Percentiles rank a stretch among this genome's conserved stretches.
Evolutionary conservation across 306 rosid genomes (phyloP).

Genomic region (Sphenostylis stenocarpa): DNA sequence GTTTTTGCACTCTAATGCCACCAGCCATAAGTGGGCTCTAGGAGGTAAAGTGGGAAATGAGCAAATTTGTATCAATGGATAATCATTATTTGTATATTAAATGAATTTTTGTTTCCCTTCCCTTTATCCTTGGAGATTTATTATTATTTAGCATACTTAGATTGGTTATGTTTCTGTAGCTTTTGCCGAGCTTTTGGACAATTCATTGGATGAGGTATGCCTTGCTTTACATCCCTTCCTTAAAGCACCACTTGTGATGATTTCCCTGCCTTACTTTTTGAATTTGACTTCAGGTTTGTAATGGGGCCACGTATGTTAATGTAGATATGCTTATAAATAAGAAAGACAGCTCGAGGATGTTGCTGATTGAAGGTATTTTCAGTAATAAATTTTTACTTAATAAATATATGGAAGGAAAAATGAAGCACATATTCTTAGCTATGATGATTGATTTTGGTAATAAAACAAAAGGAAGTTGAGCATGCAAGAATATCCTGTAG

Average conservation of each 20-base stretch:
- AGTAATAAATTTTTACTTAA: background rate
- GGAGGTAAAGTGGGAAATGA: constrained; percentile 63
- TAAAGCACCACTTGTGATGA: background rate
- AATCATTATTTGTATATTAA: constrained; percentile 3
- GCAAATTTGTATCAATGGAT: constrained; percentile 1
- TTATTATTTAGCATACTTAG: constrained; percentile 26
- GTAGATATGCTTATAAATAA: constrained; percentile 73
- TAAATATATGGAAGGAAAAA: background rate
- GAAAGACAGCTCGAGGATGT: constrained; percentile 74
- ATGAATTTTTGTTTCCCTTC: background rate
- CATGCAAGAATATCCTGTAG: background rate
- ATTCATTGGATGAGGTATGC: constrained; percentile 88
- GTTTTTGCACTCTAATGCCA: constrained; percentile 97
- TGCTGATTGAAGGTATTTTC: constrained; percentile 78
- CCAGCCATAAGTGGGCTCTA: constrained; percentile 99
- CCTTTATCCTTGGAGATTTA: background rate
- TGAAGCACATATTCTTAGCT: background rate
- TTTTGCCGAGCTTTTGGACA: constrained; percentile 95
- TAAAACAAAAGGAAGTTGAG: background rate
- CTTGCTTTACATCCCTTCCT: background rate
- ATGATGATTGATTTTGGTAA: background rate
- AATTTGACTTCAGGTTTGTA: constrained; percentile 63
- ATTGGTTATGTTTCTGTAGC: constrained; percentile 57
- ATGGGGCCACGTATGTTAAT: constrained; percentile 85
- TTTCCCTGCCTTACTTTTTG: constrained; percentile 30